These are phyloP conservation scores for Stagonosporopsis cucurbitacearum DNA, from an alignment of 2,329 filamentous ascomycete species.

Conservation along the genomic window DNA sequence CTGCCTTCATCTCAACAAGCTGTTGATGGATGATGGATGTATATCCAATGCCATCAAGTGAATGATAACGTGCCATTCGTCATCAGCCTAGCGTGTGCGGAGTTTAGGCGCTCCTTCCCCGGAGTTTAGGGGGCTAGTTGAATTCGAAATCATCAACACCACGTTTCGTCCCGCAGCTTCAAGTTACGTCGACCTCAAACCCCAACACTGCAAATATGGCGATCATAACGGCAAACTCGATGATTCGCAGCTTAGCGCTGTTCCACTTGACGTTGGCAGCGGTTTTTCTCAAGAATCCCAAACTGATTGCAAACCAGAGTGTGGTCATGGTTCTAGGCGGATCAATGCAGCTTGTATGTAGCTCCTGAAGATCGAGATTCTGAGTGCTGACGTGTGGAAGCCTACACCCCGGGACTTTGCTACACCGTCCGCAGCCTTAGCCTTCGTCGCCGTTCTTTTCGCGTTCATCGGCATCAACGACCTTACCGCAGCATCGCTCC, in stretches of 20 bases:
- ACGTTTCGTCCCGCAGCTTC: conserved; percentile 1
- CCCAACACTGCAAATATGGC: conserved; percentile 66
- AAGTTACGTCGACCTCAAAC: not conserved
- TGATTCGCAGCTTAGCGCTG: conserved; percentile 81
- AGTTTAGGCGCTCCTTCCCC: conserved; percentile 4
- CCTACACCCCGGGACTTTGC: conserved; percentile 72
- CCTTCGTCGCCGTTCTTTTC: conserved; percentile 72
- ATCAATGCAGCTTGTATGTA: conserved; percentile 77
- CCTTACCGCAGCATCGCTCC: conserved; percentile 54
- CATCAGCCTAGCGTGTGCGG: not conserved
- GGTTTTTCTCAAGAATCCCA: conserved; percentile 79
- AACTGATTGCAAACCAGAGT: conserved; percentile 76
- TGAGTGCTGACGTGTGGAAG: conserved; percentile 48
- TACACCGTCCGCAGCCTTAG: conserved; percentile 70
- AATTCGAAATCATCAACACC: conserved; percentile 10
- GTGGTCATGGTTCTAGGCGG: conserved; percentile 83
- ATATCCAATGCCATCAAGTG: not conserved
- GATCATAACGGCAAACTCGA: conserved; percentile 77
- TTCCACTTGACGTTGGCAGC: conserved; percentile 85
- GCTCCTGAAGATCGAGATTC: not conserved
- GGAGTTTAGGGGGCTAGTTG: conserved; percentile 24
- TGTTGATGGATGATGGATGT: not conserved
- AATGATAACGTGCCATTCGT: conserved; percentile 12
- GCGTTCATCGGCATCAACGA: conserved; percentile 62
- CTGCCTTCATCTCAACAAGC: not conserved